Evolutionary conservation across 2,329 filamentous ascomycete genomes (phyloP), one percentile per base, ranked within the genome.

Genomic region (Microsporum audouinii): DNA sequence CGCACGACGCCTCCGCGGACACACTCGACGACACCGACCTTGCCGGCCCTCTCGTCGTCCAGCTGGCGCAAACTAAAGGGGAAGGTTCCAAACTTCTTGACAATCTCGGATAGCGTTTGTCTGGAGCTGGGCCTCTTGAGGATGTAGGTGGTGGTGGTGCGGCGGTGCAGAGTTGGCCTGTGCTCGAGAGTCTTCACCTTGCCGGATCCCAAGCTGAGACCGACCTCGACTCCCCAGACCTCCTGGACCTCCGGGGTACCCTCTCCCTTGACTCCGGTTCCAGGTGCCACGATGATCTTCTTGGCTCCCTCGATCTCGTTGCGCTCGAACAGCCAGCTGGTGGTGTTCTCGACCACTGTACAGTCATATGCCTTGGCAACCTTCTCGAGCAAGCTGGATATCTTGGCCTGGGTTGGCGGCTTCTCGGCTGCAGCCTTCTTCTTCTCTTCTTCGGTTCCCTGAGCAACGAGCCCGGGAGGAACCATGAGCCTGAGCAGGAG

Each of bases 281-380:
- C 88, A 29, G 76, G 76, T 41, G 90, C 83, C 62, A 99, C 80
- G 67, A 99, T 94, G 71, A 99, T 96, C 85, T 96, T 97, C 86
- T 96, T 96, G 81, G 88, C 86, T 70, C 89, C 88, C 80, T 99
- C 94, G 66, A 99, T 97, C 77, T 99, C 94, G 77, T 97, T 96
- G 75, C 89, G 88, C 72, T 90, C 91, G 74, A 99, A 97, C 63
- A 90, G 78, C 91, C 94, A 99, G 71, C 89, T 95, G 49, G 94
- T 99, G 65, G 94, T 99, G 82, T 91, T 95, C 83, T 99, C 94
- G 61, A 99, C 90, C 31, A 97, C 79, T 75, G 87, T 95, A 82
- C 88, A 91, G 64, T 89, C 91, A 77, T 95, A 99, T 68, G 84
- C 82, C 79, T 95, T 91, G 72, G 86, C 88, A 53, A 97, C 84